phyloP scores from a whole-genome alignment of 108 stramenopile species.

The Skeletonema menzelii region DNA sequence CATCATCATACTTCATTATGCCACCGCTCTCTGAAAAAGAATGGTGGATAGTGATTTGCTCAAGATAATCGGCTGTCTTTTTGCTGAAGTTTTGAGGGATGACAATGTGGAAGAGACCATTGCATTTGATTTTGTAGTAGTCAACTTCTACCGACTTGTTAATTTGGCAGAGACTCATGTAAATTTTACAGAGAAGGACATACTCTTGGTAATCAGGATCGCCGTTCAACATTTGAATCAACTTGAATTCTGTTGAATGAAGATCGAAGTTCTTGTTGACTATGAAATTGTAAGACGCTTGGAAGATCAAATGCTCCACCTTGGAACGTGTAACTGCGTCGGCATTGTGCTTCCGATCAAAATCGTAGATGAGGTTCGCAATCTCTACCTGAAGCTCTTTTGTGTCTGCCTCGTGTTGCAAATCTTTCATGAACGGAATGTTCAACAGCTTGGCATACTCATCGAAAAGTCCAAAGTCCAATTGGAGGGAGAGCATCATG shows the following conservation, averaged over 20 bases:
- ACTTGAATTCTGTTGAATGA: slow-evolving; percentile 40
- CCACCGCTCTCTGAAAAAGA: slow-evolving; percentile 51
- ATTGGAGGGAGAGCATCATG: slow-evolving; percentile 44
- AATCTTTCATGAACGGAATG: slow-evolving; percentile 51
- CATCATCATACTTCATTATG: slow-evolving; percentile 54
- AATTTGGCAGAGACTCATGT: slow-evolving; percentile 58
- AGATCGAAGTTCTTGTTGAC: slow-evolving; percentile 53
- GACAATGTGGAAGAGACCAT: slow-evolving; percentile 48
- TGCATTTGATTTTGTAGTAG: slow-evolving; percentile 51
- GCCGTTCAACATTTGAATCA: slow-evolving; percentile 50
- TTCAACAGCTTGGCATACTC: slow-evolving; percentile 47
- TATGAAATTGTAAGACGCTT: slow-evolving; percentile 58
- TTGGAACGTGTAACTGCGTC: slow-evolving; percentile 50
- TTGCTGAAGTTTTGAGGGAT: slow-evolving; percentile 57
- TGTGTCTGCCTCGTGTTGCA: slow-evolving; percentile 51
- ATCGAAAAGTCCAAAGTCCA: slow-evolving; percentile 57
- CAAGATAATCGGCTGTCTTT: slow-evolving; percentile 48
- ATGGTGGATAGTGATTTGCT: slow-evolving; percentile 42
- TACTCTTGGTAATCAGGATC: slow-evolving; percentile 57
- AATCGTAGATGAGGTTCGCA: slow-evolving; percentile 53
- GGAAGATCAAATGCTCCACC: slow-evolving; percentile 51
- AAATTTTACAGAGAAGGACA: slow-evolving; percentile 55
- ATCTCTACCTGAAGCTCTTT: slow-evolving; percentile 55
- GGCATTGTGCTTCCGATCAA: slow-evolving; percentile 43
- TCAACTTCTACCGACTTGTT: slow-evolving; percentile 66